Conservation (phyloP, 2,329 filamentous ascomycete genomes). For the Aspergillus sp. region DNA sequence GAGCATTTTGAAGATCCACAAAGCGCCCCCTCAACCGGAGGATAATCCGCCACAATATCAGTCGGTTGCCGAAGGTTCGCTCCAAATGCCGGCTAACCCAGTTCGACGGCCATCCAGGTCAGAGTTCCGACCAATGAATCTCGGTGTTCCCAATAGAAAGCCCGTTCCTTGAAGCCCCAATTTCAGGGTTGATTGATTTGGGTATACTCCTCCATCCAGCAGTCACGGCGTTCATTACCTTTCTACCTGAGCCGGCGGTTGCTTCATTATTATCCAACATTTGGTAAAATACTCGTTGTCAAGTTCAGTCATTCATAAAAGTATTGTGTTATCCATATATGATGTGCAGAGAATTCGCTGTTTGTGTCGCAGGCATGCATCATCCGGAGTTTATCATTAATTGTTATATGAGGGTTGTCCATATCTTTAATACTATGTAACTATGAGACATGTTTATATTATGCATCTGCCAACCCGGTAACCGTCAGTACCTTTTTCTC, state of each 20-base stretch:
- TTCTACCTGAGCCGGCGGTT: neutral
- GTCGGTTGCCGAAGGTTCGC: slow-evolving; percentile 15
- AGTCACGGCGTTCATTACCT: neutral
- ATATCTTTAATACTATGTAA: no score
- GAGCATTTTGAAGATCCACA: slow-evolving; percentile 25
- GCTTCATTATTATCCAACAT: no score
- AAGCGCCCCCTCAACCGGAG: slow-evolving; percentile 15
- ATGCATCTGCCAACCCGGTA: no score
- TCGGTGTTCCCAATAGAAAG: slow-evolving; percentile 32
- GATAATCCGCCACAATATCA: slow-evolving; percentile 27
- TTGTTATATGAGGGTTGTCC: no score
- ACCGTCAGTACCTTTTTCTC: no score
- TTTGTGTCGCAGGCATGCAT: no score
- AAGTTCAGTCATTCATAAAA: no score
- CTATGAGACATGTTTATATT: no score
- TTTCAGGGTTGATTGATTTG: neutral
- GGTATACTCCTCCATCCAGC: neutral
- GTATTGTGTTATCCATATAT: no score
- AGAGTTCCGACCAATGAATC: slow-evolving; percentile 24
- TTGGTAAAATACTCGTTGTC: no score
- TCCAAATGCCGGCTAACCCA: slow-evolving; percentile 4
- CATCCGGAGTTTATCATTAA: no score
- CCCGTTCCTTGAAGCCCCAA: slow-evolving; percentile 27
- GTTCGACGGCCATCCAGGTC: slow-evolving; percentile 14
- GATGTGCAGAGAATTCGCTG: no score